A percentile compares a stretch with the other conserved stretches of the same genome.
Conservation (phyloP, 2,329 filamentous ascomycete species). For the Aspergillus eucalypticola region DNA sequence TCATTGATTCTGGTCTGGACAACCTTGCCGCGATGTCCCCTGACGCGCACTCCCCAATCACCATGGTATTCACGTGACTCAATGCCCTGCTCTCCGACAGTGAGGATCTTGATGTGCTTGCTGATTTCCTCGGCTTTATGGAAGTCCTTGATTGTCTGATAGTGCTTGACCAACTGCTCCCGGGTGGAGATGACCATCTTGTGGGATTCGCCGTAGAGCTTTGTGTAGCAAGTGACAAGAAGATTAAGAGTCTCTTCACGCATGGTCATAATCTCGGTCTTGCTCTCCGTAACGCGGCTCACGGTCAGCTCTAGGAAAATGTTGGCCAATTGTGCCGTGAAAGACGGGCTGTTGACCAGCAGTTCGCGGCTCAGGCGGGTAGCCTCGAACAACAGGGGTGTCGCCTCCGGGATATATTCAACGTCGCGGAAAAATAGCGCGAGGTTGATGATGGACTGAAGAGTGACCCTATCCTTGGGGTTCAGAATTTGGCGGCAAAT, state of each 20-base stretch:
- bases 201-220: slow-evolving; percentile 49
- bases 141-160: slow-evolving; percentile 51
- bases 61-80: slow-evolving; percentile 25
- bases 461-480: slow-evolving; percentile 45
- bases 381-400: slow-evolving; percentile 47
- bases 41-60: slow-evolving; percentile 36
- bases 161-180: slow-evolving; percentile 51
- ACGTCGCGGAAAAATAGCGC: slow-evolving; percentile 46
- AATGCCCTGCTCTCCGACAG: slow-evolving; percentile 23
- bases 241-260: slow-evolving; percentile 51
- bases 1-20: slow-evolving; percentile 20
- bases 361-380: slow-evolving; percentile 42
- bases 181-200: slow-evolving; percentile 49
- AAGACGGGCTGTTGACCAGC: slow-evolving; percentile 44
- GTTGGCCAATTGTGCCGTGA: slow-evolving; percentile 50
- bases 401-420: slow-evolving; percentile 28
- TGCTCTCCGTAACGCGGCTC: slow-evolving; percentile 28
- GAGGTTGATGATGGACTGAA: slow-evolving; percentile 44
- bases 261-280: slow-evolving; percentile 36
- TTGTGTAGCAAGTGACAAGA: slow-evolving; percentile 51
- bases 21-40: slow-evolving; percentile 25
- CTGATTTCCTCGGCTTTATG: slow-evolving; percentile 45
- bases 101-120: slow-evolving; percentile 27
- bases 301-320: slow-evolving; percentile 50
- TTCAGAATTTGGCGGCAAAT: slow-evolving; percentile 36